phyloP scores from a whole-genome alignment of 352 stramenopile species.

The Blastocystis sp. region DNA sequence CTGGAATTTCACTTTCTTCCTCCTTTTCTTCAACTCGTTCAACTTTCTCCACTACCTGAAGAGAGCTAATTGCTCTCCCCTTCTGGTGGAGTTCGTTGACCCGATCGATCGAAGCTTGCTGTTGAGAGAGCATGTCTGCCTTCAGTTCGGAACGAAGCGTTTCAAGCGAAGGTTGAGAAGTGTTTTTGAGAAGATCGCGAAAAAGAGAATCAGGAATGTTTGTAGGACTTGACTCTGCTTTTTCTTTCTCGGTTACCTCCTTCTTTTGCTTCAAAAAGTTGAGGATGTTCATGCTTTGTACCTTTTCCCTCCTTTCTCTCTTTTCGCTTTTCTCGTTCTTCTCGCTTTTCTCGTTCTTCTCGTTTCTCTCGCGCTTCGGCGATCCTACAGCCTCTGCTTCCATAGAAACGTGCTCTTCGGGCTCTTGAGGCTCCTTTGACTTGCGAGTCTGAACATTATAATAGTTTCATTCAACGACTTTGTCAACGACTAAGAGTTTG shows the following conservation, averaged over 20 bases:
- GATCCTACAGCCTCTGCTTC: background rate
- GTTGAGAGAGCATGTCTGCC: background rate
- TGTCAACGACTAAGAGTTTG: background rate
- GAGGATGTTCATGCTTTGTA: slow-evolving; percentile 50
- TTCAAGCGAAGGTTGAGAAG: background rate
- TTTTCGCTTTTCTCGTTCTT: slow-evolving; percentile 14
- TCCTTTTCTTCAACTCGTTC: background rate
- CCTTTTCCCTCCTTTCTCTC: background rate
- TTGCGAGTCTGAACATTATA: background rate
- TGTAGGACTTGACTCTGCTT: background rate
- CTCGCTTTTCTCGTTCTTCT: slow-evolving; percentile 30
- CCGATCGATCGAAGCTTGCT: background rate
- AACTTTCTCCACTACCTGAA: background rate
- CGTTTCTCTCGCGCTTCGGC: background rate
- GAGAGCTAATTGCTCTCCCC: background rate
- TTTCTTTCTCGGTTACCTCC: background rate
- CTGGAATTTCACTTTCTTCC: background rate
- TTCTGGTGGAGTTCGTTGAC: background rate
- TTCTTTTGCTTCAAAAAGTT: slow-evolving; percentile 43
- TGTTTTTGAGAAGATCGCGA: background rate
- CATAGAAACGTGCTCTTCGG: background rate
- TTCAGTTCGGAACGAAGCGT: background rate
- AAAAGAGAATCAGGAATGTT: too few relatives aligned
- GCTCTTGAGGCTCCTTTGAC: background rate
- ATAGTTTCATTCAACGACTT: background rate